Evolutionary conservation across 805 yeast species (phyloP), one percentile per base, ranked within the genome.

Genomic region (Lachancea dasiensis): DNA sequence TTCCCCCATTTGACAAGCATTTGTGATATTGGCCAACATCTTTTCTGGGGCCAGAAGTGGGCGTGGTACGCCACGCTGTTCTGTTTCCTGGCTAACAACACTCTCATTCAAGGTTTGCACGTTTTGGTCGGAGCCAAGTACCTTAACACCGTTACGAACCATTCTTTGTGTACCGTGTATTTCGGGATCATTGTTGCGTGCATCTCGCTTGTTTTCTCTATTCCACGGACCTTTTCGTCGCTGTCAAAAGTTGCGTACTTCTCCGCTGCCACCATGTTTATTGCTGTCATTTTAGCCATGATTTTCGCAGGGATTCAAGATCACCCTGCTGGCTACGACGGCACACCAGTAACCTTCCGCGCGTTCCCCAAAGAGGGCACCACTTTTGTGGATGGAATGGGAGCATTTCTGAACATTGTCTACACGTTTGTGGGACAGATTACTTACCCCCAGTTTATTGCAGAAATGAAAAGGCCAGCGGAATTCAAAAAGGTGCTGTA

Each of bases 391-490:
- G 49, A 52, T 14, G 79, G 65, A 1, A 74, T 76, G 80, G 54
- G 67, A 27, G 81, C 81, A 0, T 63, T 70, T 44, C 62, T 76
- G 48, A 76, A 76, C 58, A 76, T 76, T 47, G 75, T 74, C 17
- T 76, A 75, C 54, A 75, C 81, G 1, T 75, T 76, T 58, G 81
- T 75, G 16, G 82, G 82, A 3, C 82, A 76, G 54, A 72, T 76
- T 54, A 72, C 77, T 4, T 76, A 75, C 45, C 81, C 81, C 1
- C 73, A 79, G 15, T 76, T 76, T 55, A 76, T 76, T 41, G 64
- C 75, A 9, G 78, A 76, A 48, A 76, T 76, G 82, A 66, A 64
- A 45, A 60, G 65, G 36, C 82, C 81, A 20, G 59, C 60, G 31
- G 81, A 76, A 36, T 76, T 76, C 63, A 70, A 65, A 43, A 76